Conservation (phyloP, 2,329 filamentous ascomycete genomes). For the Lanzia echinophila region DNA sequence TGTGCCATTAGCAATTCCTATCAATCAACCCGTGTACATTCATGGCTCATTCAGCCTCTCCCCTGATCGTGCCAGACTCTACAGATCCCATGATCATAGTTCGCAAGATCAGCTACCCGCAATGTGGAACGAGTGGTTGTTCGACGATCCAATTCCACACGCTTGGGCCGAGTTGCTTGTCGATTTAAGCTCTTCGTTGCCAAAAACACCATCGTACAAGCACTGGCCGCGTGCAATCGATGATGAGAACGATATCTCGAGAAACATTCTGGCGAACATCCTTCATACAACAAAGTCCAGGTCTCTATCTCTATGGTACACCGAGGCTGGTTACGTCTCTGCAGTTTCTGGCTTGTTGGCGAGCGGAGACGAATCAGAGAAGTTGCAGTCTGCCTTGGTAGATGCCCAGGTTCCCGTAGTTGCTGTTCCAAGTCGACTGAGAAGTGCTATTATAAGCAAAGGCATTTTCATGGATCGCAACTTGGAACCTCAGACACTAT, state of each 20-base stretch:
- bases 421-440: constrained; percentile 17
- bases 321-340: constrained; percentile 16
- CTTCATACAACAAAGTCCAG: constrained; percentile 8
- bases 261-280: constrained; percentile 12
- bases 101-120: constrained; percentile 21
- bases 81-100: constrained; percentile 20
- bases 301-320: constrained; percentile 19
- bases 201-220: constrained; percentile 11
- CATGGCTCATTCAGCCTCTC: constrained; percentile 32
- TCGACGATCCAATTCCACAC: constrained; percentile 20
- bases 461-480: constrained; percentile 11
- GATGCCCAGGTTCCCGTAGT: constrained; percentile 20
- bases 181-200: constrained; percentile 10
- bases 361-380: constrained; percentile 5
- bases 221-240: constrained; percentile 16
- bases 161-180: constrained; percentile 25
- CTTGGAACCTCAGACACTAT: constrained; percentile 14
- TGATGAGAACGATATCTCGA: constrained; percentile 11
- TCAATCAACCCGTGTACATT: constrained; percentile 31
- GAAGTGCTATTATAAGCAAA: neutral
- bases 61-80: constrained; percentile 29
- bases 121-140: constrained; percentile 29
- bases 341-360: constrained; percentile 12
- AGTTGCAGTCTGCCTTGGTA: constrained; percentile 17
- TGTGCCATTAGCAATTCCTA: constrained; percentile 29